A percentile compares a stretch with the other conserved stretches of the same genome.
Conservation (phyloP, 768 basidiomycete species). For the Mrakia gelida region DNA sequence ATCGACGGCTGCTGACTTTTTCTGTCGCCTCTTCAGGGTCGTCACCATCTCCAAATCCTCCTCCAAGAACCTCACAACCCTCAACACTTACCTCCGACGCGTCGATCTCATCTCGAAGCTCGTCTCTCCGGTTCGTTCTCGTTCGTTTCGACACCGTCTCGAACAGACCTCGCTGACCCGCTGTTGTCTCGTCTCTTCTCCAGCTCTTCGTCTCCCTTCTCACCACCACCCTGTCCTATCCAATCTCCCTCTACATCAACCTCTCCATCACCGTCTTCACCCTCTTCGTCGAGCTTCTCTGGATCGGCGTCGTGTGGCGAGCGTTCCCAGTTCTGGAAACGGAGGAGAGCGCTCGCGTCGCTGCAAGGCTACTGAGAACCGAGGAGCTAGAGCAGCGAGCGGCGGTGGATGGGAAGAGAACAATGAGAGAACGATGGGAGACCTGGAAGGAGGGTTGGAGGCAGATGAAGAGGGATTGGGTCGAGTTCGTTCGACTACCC, state of each 20-base stretch:
- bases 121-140: conserved; percentile 45
- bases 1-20: background rate
- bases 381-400: conserved; percentile 34
- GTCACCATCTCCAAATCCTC: conserved; percentile 48
- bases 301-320: conserved; percentile 48
- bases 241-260: conserved; percentile 35
- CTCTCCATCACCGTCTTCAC: conserved; percentile 45
- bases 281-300: conserved; percentile 49
- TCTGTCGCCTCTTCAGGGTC: conserved; percentile 34
- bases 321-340: conserved; percentile 45
- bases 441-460: background rate
- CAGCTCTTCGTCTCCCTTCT: conserved; percentile 52
- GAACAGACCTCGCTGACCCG: background rate
- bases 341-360: conserved; percentile 37
- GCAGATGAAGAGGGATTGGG: conserved; percentile 40
- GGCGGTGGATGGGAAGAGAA: background rate
- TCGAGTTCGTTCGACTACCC: conserved; percentile 47
- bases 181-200: background rate
- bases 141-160: background rate
- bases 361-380: background rate
- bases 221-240: conserved; percentile 45
- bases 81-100: conserved; percentile 49
- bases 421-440: background rate
- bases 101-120: conserved; percentile 54
- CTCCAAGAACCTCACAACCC: conserved; percentile 44